These are phyloP conservation scores for Aspergillus fumigatiaffinis DNA, from an alignment of 2,329 filamentous ascomycete species.

Conservation along the genomic window DNA sequence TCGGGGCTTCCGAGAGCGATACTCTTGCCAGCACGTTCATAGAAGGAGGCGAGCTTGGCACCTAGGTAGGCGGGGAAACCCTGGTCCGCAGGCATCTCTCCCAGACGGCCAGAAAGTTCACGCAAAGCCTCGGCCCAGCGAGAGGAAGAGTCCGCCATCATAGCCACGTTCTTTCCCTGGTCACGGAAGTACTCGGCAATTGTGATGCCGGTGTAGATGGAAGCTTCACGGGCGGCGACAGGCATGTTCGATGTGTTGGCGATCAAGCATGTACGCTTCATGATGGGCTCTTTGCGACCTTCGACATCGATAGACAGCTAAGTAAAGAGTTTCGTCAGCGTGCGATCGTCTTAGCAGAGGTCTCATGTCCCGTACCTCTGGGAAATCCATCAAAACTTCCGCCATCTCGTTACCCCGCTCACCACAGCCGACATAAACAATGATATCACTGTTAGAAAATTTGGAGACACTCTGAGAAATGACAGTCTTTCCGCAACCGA, in stretches of 20 bases:
- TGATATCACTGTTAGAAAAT: slow-evolving; percentile 99
- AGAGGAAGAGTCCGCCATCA: slow-evolving; percentile 99
- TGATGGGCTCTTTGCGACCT: slow-evolving; percentile 95
- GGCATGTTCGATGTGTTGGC: slow-evolving; percentile 99
- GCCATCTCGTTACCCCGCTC: slow-evolving; percentile 99
- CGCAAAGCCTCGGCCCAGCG: slow-evolving; percentile 98
- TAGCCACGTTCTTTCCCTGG: slow-evolving; percentile 93
- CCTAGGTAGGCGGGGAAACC: slow-evolving; percentile 97
- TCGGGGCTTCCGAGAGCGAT: slow-evolving; percentile 82
- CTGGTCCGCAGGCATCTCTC: slow-evolving; percentile 99
- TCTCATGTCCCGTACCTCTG: slow-evolving; percentile 55
- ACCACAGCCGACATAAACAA: slow-evolving; percentile 91
- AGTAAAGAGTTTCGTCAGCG: slow-evolving; percentile 9
- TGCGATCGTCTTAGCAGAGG: neutral
- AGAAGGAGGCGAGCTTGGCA: slow-evolving; percentile 97
- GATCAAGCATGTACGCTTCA: slow-evolving; percentile 98
- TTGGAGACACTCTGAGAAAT: slow-evolving; percentile 98
- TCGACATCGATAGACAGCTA: slow-evolving; percentile 87
- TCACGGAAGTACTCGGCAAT: slow-evolving; percentile 97
- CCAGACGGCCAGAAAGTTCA: slow-evolving; percentile 96
- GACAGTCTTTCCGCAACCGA: slow-evolving; percentile 98
- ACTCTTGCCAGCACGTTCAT: slow-evolving; percentile 92
- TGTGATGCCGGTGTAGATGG: slow-evolving; percentile 96
- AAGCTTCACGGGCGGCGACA: slow-evolving; percentile 94
- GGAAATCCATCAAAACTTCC: slow-evolving; percentile 99